Evolutionary conservation across 805 yeast genomes (phyloP).

Genomic region (Teunomyces pallodes): DNA sequence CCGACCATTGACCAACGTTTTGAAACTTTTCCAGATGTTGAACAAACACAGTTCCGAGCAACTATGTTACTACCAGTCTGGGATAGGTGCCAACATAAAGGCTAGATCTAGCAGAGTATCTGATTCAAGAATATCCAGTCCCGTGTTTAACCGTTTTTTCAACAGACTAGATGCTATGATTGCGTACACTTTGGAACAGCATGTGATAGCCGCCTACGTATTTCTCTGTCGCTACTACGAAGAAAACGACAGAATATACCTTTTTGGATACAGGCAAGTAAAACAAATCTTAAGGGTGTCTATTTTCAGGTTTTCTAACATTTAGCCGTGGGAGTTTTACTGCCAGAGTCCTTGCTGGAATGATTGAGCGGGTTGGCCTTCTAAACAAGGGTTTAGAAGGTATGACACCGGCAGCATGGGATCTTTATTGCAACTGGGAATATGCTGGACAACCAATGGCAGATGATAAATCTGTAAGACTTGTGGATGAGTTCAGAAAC

Average conservation of each 20-base stretch:
- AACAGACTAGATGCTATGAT: conserved; percentile 41
- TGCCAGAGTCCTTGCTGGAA: conserved; percentile 62
- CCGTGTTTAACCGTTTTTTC: conserved; percentile 7
- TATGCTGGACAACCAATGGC: conserved; percentile 55
- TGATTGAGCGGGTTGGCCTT: conserved; percentile 64
- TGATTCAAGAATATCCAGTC: conserved; percentile 15
- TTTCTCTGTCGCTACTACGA: conserved; percentile 50
- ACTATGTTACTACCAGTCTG: conserved; percentile 66
- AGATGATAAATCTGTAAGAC: conserved; percentile 41
- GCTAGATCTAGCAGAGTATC: conserved; percentile 31
- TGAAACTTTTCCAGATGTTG: conserved; percentile 51
- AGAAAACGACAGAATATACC: conserved; percentile 48
- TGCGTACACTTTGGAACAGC: conserved; percentile 55
- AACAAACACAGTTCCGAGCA: conserved; percentile 46
- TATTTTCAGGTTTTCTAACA: conserved; percentile 3
- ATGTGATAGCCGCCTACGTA: conserved; percentile 56
- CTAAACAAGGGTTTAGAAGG: conserved; percentile 54
- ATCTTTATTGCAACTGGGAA: conserved; percentile 59
- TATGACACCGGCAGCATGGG: conserved; percentile 61
- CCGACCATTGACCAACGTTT: conserved; percentile 51
- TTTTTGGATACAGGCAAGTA: conserved; percentile 54
- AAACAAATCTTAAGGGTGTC: neutral
- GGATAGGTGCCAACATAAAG: conserved; percentile 54
- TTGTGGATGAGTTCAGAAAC: conserved; percentile 51
- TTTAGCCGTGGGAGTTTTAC: conserved; percentile 59